Conservation (phyloP, 1,284 basidiomycete genomes). For the Sphaerobolus stellatus region DNA sequence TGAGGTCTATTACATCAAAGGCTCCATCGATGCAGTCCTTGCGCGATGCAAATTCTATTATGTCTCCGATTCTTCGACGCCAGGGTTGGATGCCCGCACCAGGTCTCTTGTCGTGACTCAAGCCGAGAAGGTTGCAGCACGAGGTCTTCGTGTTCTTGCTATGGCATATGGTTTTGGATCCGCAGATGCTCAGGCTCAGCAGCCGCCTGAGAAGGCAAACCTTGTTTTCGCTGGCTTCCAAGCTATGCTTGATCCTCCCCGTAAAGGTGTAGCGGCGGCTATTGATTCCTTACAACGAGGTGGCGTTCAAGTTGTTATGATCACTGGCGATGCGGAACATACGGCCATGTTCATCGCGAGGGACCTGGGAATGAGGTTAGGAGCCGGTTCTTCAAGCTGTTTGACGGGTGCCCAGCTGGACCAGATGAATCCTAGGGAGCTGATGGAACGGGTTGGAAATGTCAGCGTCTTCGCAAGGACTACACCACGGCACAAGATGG, state of each 20-base stretch:
- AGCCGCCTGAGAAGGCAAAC: constrained; percentile 47
- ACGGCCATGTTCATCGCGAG: constrained; percentile 90
- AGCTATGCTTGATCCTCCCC: constrained; percentile 94
- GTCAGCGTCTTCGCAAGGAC: constrained; percentile 93
- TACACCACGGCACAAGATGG: constrained; percentile 96
- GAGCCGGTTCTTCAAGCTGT: constrained; percentile 31
- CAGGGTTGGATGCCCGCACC: constrained; percentile 68
- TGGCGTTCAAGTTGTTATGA: constrained; percentile 96
- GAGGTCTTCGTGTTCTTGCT: constrained; percentile 85
- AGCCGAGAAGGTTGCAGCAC: constrained; percentile 68
- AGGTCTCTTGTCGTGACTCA: constrained; percentile 65
- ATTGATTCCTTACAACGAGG: constrained; percentile 78
- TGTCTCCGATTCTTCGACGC: constrained; percentile 81
- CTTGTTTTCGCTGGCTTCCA: constrained; percentile 91
- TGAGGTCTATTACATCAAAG: constrained; percentile 90
- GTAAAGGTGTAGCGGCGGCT: constrained; percentile 89
- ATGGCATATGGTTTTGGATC: constrained; percentile 84
- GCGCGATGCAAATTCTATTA: constrained; percentile 86
- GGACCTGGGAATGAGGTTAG: constrained; percentile 78
- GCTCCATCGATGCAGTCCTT: constrained; percentile 86
- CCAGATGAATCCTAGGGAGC: constrained; percentile 72
- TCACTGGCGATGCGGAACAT: constrained; percentile 92
- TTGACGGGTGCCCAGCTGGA: constrained; percentile 90
- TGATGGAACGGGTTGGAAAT: constrained; percentile 79
- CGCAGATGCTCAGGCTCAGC: constrained; percentile 40